phyloP scores from a whole-genome alignment of 208 protist genomes.

The Porcisia deanei region DNA sequence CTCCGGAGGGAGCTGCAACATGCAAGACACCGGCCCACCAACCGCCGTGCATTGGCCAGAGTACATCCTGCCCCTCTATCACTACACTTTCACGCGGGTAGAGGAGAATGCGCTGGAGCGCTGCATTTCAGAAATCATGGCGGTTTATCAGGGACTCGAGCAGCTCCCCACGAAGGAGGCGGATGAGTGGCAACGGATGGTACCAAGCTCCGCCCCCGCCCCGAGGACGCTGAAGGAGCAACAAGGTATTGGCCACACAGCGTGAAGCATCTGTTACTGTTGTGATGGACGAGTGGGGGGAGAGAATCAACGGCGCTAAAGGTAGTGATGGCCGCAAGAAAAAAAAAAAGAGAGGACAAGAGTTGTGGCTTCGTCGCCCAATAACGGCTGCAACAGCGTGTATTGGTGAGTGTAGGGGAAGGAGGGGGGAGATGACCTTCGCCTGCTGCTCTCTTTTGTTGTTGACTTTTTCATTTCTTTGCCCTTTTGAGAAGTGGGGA shows the following conservation, averaged over 20 bases:
- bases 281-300: not conserved
- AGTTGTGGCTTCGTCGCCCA: too few species aligned
- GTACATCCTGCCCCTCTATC: constrained; percentile 46
- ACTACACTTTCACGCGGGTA: constrained; percentile 41
- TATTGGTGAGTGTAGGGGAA: too few species aligned
- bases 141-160: constrained; percentile 29
- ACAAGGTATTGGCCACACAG: not conserved
- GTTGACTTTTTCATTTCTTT: too few species aligned
- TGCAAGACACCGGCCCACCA: not conserved
- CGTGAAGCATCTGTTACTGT: not conserved
- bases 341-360: not conserved
- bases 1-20: not conserved
- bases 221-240: not conserved
- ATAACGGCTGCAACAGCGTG: too few species aligned
- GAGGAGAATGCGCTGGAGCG: constrained; percentile 49
- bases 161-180: constrained; percentile 27
- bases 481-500: too few species aligned
- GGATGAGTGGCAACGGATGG: constrained; percentile 13
- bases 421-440: too few species aligned
- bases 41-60: not conserved
- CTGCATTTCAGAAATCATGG: constrained; percentile 58
- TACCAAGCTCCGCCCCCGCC: not conserved
- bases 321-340: not conserved
- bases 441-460: too few species aligned
- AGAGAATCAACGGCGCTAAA: not conserved